Conservation (phyloP, 2,329 filamentous ascomycete genomes). For the Shiraia bambusicola region DNA sequence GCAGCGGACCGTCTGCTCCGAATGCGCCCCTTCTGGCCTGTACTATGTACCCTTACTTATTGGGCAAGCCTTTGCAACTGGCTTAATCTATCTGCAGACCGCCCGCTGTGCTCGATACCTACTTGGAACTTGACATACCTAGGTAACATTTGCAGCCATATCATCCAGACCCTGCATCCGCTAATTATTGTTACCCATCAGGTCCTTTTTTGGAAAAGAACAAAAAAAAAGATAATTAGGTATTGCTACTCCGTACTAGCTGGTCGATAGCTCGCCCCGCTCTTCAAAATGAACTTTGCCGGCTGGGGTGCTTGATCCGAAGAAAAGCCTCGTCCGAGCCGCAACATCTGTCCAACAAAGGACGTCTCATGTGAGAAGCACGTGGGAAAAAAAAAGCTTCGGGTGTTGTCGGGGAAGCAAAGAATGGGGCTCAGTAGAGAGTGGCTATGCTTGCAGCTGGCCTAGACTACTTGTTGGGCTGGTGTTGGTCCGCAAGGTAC, state of each 20-base stretch:
- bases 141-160: too few relatives aligned
- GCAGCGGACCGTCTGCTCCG: constrained; percentile 23
- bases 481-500: constrained; percentile 23
- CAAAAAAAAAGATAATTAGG: constrained; percentile 28
- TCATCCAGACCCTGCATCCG: constrained; percentile 14
- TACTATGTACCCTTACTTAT: constrained; percentile 6
- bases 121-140: too few relatives aligned
- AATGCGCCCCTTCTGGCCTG: constrained; percentile 24
- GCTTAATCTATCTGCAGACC: background rate
- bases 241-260: constrained; percentile 19
- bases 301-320: constrained; percentile 25
- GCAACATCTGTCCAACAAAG: constrained; percentile 20
- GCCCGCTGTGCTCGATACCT: background rate
- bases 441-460: constrained; percentile 19
- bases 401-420: constrained; percentile 25
- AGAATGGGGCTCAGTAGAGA: constrained; percentile 14
- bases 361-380: constrained; percentile 12
- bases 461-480: constrained; percentile 8
- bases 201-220: too few relatives aligned
- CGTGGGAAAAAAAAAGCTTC: constrained; percentile 15
- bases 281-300: constrained; percentile 12
- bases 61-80: constrained; percentile 3
- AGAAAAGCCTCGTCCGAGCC: constrained; percentile 25
- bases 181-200: constrained; percentile 32
- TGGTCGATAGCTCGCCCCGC: constrained; percentile 31